These are phyloP conservation scores for Podospora pseudopauciseta DNA, from an alignment of 495 filamentous ascomycete genomes.

Conservation along the genomic window DNA sequence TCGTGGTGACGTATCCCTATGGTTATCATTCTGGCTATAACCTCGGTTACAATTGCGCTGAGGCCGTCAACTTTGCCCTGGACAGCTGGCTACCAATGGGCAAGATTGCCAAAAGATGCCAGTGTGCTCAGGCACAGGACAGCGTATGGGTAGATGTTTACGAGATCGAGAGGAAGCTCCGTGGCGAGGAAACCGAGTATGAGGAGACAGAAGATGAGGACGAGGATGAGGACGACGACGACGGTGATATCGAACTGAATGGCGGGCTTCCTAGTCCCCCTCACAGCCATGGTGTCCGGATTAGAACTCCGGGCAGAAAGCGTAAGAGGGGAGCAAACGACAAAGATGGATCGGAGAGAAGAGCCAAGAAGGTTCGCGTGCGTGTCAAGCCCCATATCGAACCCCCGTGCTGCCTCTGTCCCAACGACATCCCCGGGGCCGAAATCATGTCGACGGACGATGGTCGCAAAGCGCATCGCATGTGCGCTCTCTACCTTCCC, in stretches of 20 bases:
- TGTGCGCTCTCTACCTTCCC: slow-evolving; percentile 86
- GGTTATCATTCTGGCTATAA: slow-evolving; percentile 99
- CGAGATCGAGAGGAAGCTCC: slow-evolving; percentile 89
- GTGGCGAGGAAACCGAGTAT: slow-evolving; percentile 89
- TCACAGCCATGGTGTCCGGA: slow-evolving; percentile 40
- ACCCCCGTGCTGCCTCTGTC: slow-evolving; percentile 90
- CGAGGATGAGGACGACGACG: slow-evolving; percentile 67
- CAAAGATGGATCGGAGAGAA: slow-evolving; percentile 43
- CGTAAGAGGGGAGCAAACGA: slow-evolving; percentile 39
- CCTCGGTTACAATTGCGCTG: slow-evolving; percentile 96
- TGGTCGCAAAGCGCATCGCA: slow-evolving; percentile 79
- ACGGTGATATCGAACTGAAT: slow-evolving; percentile 47
- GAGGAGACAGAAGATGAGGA: slow-evolving; percentile 77
- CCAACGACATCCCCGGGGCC: slow-evolving; percentile 83
- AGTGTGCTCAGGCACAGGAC: slow-evolving; percentile 80
- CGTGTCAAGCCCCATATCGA: slow-evolving; percentile 65
- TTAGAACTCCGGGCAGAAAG: slow-evolving; percentile 59
- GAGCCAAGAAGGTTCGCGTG: slow-evolving; percentile 69
- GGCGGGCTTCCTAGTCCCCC: slow-evolving; percentile 73
- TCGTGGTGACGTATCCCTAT: slow-evolving; percentile 97
- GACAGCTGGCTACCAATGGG: slow-evolving; percentile 92
- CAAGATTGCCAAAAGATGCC: slow-evolving; percentile 94
- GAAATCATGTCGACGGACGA: slow-evolving; percentile 83
- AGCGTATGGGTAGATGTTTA: slow-evolving; percentile 97
- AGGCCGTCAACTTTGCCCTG: slow-evolving; percentile 97